Evolutionary conservation across 225 moss, liverwort and hornwort species (phyloP).

Genomic region (Physcomitrium patens): DNA sequence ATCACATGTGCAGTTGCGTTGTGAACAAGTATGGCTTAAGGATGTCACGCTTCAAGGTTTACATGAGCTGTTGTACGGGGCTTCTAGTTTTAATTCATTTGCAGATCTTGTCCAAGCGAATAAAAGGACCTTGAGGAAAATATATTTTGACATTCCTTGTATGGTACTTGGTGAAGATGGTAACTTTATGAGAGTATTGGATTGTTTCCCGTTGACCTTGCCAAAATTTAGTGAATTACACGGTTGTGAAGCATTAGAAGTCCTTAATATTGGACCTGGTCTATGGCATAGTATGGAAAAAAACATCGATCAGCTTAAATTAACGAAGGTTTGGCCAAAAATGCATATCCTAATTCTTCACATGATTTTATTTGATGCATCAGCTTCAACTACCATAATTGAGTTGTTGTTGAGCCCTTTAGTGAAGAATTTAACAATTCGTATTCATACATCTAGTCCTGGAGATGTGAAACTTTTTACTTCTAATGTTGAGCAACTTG

Average conservation of each 20-base stretch:
- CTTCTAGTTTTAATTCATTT: slow-evolving; percentile 8
- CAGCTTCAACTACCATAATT: too few relatives aligned
- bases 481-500: too few relatives aligned
- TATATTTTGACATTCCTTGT: slow-evolving; percentile 52
- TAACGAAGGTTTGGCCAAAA: slow-evolving; percentile 34
- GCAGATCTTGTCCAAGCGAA: neutral
- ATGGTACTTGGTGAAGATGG: slow-evolving; percentile 53
- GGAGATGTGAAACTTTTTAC: too few relatives aligned
- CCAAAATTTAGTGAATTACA: slow-evolving; percentile 38
- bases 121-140: slow-evolving; percentile 4
- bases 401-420: too few relatives aligned
- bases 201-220: slow-evolving; percentile 12
- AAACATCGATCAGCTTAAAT: neutral
- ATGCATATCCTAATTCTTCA: slow-evolving; percentile 36
- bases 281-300: slow-evolving; percentile 48
- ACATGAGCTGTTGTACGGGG: slow-evolving; percentile 1
- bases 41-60: too few relatives aligned
- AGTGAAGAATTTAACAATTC: too few relatives aligned
- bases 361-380: slow-evolving; percentile 17
- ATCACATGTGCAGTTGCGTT: neutral
- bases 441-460: too few relatives aligned
- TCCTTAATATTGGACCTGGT: slow-evolving; percentile 53
- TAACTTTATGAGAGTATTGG: slow-evolving; percentile 30
- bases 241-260: slow-evolving; percentile 27
- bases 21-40: neutral